A percentile compares a stretch with the other conserved stretches of the same genome.
These are phyloP conservation scores for Gloeopeniophorella convolvens DNA, from an alignment of 768 basidiomycete species.

Conservation along the genomic window DNA sequence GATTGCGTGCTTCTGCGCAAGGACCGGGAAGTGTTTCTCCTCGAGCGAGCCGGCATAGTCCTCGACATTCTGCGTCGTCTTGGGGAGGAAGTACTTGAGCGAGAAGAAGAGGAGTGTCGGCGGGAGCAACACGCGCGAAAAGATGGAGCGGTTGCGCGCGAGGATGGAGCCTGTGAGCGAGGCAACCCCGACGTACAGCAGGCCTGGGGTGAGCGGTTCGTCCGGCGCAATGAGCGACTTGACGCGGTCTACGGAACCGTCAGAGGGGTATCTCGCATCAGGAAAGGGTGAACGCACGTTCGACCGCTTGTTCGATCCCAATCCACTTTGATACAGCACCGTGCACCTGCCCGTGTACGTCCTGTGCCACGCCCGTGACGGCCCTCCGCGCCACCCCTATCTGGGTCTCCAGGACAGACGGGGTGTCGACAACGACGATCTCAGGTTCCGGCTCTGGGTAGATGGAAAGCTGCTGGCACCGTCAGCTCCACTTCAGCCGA, in stretches of 20 bases:
- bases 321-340: conserved; percentile 78
- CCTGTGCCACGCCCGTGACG: conserved; percentile 46
- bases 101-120: conserved; percentile 66
- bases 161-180: conserved; percentile 85
- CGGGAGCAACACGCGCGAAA: conserved; percentile 67
- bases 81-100: conserved; percentile 79
- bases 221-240: conserved; percentile 75
- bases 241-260: conserved; percentile 60
- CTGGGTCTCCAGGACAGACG: conserved; percentile 67
- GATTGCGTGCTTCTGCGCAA: conserved; percentile 63
- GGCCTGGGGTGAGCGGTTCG: conserved; percentile 82
- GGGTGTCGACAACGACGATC: conserved; percentile 65
- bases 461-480: conserved; percentile 64
- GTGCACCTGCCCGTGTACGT: conserved; percentile 63
- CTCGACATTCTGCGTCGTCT: conserved; percentile 65
- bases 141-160: conserved; percentile 66
- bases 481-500: not conserved
- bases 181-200: conserved; percentile 85
- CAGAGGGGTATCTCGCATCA: not conserved
- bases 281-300: conserved; percentile 49
- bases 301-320: conserved; percentile 74
- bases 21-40: conserved; percentile 55
- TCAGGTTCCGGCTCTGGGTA: conserved; percentile 61
- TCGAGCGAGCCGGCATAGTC: conserved; percentile 65
- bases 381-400: conserved; percentile 66